Evolutionary conservation across 1,284 basidiomycete genomes (phyloP).

Genomic region (Thecaphora frezii): DNA sequence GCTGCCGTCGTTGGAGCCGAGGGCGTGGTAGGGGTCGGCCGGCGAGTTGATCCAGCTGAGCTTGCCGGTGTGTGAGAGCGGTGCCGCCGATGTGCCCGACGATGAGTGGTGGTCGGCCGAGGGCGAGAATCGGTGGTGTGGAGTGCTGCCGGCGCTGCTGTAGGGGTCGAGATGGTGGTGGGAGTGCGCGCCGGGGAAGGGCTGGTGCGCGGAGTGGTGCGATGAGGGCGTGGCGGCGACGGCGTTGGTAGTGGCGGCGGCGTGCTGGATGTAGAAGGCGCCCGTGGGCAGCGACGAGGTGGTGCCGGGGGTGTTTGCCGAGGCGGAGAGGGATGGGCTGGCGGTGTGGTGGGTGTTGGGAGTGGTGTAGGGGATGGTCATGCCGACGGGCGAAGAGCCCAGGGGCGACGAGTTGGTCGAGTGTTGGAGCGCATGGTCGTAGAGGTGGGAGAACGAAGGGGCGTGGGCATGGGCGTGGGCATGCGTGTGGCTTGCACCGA

Average conservation of each 20-base stretch:
- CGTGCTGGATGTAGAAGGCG: constrained; percentile 28
- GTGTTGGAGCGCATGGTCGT: constrained; percentile 20
- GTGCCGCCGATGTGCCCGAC: constrained; percentile 26
- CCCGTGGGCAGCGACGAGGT: constrained; percentile 25
- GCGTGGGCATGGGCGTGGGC: constrained; percentile 9
- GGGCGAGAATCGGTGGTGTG: constrained; percentile 34
- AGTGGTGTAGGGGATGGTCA: constrained; percentile 27
- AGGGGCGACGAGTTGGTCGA: constrained; percentile 22
- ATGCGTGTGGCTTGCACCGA: neutral
- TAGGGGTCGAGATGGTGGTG: constrained; percentile 26
- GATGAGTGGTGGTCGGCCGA: constrained; percentile 33
- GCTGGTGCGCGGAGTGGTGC: constrained; percentile 4
- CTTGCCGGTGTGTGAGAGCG: constrained; percentile 35
- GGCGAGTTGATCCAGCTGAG: constrained; percentile 38
- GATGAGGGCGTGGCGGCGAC: neutral
- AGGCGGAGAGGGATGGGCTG: constrained; percentile 13
- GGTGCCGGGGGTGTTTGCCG: constrained; percentile 10
- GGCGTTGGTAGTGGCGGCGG: neutral
- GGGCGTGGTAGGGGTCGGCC: constrained; percentile 33
- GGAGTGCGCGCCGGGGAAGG: constrained; percentile 7
- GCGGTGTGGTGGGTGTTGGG: constrained; percentile 1
- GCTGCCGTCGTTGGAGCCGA: constrained; percentile 18
- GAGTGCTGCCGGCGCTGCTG: constrained; percentile 24
- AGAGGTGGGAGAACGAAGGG: constrained; percentile 33
- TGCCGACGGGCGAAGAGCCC: constrained; percentile 25